Evolutionary conservation across 1,284 basidiomycete species (phyloP).

Genomic region (Kalmanozyma brasiliensis): DNA sequence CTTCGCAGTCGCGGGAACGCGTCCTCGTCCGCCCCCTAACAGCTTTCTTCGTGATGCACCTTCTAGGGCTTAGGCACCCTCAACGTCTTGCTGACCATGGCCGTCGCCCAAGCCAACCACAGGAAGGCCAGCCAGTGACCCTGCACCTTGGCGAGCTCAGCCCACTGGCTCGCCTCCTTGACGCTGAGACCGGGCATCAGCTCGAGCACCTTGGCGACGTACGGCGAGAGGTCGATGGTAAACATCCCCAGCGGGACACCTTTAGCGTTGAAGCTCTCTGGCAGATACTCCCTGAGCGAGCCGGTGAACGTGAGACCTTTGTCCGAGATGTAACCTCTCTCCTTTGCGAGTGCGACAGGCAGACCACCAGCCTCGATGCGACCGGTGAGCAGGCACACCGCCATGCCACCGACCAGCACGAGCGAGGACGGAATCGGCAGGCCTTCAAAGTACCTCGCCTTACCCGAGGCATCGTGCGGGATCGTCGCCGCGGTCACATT

Average conservation of each 20-base stretch:
- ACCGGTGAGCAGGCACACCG: constrained; percentile 83
- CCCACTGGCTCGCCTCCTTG: constrained; percentile 8
- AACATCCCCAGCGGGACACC: constrained; percentile 59
- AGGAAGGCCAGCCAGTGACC: constrained; percentile 60
- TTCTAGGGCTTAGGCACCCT: constrained; percentile 66
- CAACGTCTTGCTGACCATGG: constrained; percentile 66
- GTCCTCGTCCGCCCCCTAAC: no score
- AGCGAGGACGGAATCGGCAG: constrained; percentile 94
- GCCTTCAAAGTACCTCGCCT: constrained; percentile 95
- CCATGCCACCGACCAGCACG: constrained; percentile 80
- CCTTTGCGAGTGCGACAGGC: constrained; percentile 44
- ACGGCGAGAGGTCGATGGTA: constrained; percentile 40
- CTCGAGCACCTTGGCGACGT: constrained; percentile 25
- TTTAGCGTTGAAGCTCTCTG: constrained; percentile 25
- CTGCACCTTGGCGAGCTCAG: constrained; percentile 36
- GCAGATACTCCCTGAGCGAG: constrained; percentile 42
- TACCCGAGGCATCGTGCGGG: constrained; percentile 87
- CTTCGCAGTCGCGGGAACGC: no score
- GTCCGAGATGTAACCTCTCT: constrained; percentile 39
- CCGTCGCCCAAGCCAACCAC: constrained; percentile 61
- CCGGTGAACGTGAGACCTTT: constrained; percentile 57
- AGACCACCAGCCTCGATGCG: constrained; percentile 53
- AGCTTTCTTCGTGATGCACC: no score
- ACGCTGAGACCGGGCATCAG: constrained; percentile 19
- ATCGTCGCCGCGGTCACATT: constrained; percentile 96